Percentiles rank a stretch among this genome's conserved stretches.
These are phyloP conservation scores for Ceratocystis huliohia DNA, from an alignment of 2,329 filamentous ascomycete genomes.

Conservation along the genomic window DNA sequence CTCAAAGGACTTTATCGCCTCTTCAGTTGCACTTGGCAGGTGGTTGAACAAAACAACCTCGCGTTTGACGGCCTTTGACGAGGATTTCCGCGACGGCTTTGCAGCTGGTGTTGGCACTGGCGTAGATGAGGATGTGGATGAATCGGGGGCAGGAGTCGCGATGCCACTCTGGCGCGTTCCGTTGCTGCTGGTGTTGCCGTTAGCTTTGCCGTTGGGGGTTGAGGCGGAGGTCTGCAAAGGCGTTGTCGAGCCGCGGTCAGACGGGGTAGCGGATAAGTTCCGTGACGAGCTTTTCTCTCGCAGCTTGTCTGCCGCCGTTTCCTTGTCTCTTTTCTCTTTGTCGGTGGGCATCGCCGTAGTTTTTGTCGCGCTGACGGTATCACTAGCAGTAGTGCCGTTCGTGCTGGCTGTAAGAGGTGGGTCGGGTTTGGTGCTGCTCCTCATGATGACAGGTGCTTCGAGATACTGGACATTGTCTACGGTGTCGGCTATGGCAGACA, in stretches of 20 bases:
- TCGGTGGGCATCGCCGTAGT: conserved; percentile 7
- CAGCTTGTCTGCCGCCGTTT: background rate
- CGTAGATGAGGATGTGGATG: conserved; percentile 33
- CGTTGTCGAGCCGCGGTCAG: conserved; percentile 29
- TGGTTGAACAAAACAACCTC: conserved; percentile 57
- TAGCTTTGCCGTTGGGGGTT: conserved; percentile 27
- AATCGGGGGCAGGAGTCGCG: conserved; percentile 33
- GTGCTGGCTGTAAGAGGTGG: background rate
- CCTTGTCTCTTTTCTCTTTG: background rate
- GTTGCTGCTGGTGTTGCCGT: conserved; percentile 17
- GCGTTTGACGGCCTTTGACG: conserved; percentile 54
- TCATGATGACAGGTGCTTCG: conserved; percentile 12
- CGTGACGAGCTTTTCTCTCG: background rate
- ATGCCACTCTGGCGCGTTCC: conserved; percentile 36
- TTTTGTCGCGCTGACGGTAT: background rate
- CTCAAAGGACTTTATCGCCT: conserved; percentile 65
- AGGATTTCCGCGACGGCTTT: conserved; percentile 56
- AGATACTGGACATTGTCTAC: conserved; percentile 12
- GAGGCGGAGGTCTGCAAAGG: conserved; percentile 31
- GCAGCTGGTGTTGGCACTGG: conserved; percentile 27
- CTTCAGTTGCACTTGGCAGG: conserved; percentile 63
- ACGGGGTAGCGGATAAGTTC: conserved; percentile 8
- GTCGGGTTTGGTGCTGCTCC: conserved; percentile 14
- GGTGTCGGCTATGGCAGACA: background rate
- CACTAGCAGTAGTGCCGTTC: background rate